phyloP scores from a whole-genome alignment of 257 asterid species.

The Fraxinus anomala region DNA sequence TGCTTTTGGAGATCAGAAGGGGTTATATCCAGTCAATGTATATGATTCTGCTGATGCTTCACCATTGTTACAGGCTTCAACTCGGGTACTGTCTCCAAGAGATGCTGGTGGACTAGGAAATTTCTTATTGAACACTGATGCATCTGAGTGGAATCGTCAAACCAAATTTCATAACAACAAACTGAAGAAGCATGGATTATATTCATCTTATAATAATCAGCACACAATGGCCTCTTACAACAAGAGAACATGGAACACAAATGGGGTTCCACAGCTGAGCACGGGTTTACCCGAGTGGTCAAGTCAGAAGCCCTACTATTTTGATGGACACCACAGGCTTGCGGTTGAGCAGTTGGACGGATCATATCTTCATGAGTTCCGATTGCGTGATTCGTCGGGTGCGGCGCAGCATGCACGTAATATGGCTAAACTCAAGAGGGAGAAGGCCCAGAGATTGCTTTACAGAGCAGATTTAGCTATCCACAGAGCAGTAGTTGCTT shows the following conservation, averaged over 20 bases:
- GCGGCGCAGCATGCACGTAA: constrained; percentile 61
- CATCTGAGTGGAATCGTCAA: constrained; percentile 62
- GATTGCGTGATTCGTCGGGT: constrained; percentile 64
- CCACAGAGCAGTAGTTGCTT: constrained; percentile 77
- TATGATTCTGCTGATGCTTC: constrained; percentile 66
- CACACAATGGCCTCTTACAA: constrained; percentile 44
- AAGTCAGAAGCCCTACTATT: constrained; percentile 41
- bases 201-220: constrained; percentile 42
- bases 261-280: constrained; percentile 60
- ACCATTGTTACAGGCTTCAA: constrained; percentile 60
- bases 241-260: constrained; percentile 47
- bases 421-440: constrained; percentile 82
- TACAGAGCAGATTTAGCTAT: constrained; percentile 72
- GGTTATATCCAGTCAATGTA: constrained; percentile 37
- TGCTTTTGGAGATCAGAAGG: constrained; percentile 58
- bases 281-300: constrained; percentile 53
- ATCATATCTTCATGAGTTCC: constrained; percentile 63
- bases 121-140: constrained; percentile 49
- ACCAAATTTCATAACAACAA: constrained; percentile 54
- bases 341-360: constrained; percentile 41
- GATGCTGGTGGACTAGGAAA: constrained; percentile 47
- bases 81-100: constrained; percentile 55
- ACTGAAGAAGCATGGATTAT: constrained; percentile 52
- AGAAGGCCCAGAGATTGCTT: constrained; percentile 68
- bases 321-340: constrained; percentile 43